These are phyloP conservation scores for Trichoderma sp. DNA, from an alignment of 2,329 filamentous ascomycete species.

Conservation along the genomic window DNA sequence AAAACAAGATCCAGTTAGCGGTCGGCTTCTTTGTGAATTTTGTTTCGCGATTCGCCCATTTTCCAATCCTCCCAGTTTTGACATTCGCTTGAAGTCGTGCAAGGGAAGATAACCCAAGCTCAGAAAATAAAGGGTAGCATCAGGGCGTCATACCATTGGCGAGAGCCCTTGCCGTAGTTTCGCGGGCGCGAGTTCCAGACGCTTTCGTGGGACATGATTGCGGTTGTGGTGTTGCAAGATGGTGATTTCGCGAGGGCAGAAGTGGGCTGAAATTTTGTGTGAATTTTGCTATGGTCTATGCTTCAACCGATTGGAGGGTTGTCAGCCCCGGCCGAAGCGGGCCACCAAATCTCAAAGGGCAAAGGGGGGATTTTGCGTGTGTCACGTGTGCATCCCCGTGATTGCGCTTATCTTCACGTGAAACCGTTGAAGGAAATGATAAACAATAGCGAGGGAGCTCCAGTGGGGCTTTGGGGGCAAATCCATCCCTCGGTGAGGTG, in stretches of 20 bases:
- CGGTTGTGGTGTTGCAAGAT: slow-evolving; percentile 33
- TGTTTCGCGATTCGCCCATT: neutral
- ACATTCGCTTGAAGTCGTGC: neutral
- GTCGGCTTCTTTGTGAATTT: neutral
- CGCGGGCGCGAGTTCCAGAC: slow-evolving; percentile 99
- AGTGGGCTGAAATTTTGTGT: slow-evolving; percentile 41
- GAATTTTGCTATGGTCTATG: slow-evolving; percentile 33
- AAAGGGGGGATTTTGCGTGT: neutral
- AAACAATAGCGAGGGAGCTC: neutral
- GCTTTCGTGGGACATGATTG: slow-evolving; percentile 75
- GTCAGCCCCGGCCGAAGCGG: slow-evolving; percentile 35
- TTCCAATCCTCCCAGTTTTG: neutral
- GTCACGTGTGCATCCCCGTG: slow-evolving; percentile 23
- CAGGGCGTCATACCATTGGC: slow-evolving; percentile 72
- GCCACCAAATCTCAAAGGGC: neutral
- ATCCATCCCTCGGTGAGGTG: slow-evolving; percentile 6
- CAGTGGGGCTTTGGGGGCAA: neutral
- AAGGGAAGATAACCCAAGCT: neutral
- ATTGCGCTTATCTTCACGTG: slow-evolving; percentile 18
- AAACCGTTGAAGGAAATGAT: neutral
- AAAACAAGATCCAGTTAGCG: slow-evolving; percentile 30
- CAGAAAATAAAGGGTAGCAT: neutral
- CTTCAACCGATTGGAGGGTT: slow-evolving; percentile 38
- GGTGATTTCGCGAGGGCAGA: slow-evolving; percentile 35
- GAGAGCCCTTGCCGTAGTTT: slow-evolving; percentile 94